Evolutionary conservation across 1,284 basidiomycete species (phyloP).

Genomic region (Melampsora americana): DNA sequence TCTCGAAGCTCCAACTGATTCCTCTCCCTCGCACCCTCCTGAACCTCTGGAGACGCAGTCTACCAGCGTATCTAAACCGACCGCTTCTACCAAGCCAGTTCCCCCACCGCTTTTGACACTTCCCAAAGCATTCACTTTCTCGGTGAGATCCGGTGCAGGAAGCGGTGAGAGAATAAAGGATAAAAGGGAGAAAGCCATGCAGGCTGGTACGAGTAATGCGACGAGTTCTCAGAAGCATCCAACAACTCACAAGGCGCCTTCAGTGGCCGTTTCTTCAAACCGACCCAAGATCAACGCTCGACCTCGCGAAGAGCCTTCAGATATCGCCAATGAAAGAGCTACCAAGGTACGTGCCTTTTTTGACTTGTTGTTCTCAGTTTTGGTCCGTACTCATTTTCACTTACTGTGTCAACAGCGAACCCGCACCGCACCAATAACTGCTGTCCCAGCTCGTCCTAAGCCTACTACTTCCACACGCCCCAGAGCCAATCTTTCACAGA

Average conservation of each 20-base stretch:
- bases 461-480: constrained; percentile 15
- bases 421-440: constrained; percentile 1
- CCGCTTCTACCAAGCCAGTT: neutral
- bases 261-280: neutral
- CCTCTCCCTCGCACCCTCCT: neutral
- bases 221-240: constrained; percentile 4
- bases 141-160: constrained; percentile 17
- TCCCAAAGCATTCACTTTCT: constrained; percentile 35
- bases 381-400: neutral
- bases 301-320: constrained; percentile 11
- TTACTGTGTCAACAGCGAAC: neutral
- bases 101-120: constrained; percentile 32
- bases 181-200: constrained; percentile 3
- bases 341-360: constrained; percentile 22
- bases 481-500: constrained; percentile 5
- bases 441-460: neutral
- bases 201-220: neutral
- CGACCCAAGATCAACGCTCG: constrained; percentile 7
- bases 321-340: constrained; percentile 20
- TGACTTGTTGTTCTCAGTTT: neutral
- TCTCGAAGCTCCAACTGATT: neutral
- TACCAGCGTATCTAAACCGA: neutral
- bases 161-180: constrained; percentile 31
- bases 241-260: neutral
- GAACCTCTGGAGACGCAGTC: neutral